phyloP scores from a whole-genome alignment of 805 yeast species.

The Candida maltosa region DNA sequence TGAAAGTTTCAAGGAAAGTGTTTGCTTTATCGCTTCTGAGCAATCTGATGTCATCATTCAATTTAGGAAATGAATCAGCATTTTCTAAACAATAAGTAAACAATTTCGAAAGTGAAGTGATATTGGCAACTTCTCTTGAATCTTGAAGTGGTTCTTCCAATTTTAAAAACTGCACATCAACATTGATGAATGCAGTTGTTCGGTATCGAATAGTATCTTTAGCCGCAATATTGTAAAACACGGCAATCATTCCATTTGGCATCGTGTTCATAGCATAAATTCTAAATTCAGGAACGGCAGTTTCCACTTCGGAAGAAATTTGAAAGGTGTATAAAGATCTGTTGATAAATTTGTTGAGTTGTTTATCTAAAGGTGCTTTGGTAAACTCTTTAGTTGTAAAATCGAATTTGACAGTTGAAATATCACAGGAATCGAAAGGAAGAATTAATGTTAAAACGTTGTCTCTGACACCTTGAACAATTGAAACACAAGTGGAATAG shows the following conservation, averaged over 20 bases:
- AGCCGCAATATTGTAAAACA: slow-evolving; percentile 23
- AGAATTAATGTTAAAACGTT: slow-evolving; percentile 10
- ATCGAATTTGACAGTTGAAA: slow-evolving; percentile 12
- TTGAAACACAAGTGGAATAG: slow-evolving; percentile 8
- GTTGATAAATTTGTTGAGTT: slow-evolving; percentile 15
- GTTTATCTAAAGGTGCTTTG: slow-evolving; percentile 3
- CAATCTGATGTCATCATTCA: slow-evolving; percentile 11
- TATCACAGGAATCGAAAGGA: slow-evolving; percentile 18
- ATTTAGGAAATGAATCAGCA: slow-evolving; percentile 16
- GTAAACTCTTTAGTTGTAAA: neutral
- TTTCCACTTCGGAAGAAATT: slow-evolving; percentile 10
- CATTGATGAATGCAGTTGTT: slow-evolving; percentile 21
- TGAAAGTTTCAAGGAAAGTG: slow-evolving; percentile 3
- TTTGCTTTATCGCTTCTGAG: neutral
- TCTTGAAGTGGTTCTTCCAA: slow-evolving; percentile 7
- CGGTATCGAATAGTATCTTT: slow-evolving; percentile 24
- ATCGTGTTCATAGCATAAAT: slow-evolving; percentile 20
- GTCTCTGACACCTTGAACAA: slow-evolving; percentile 4
- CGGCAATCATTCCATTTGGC: slow-evolving; percentile 16
- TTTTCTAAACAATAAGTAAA: slow-evolving; percentile 19
- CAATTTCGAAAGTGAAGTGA: slow-evolving; percentile 23
- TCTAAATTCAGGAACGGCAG: slow-evolving; percentile 24
- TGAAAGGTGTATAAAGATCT: slow-evolving; percentile 20
- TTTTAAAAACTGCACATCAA: slow-evolving; percentile 22
- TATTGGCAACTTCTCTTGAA: neutral